phyloP scores from a whole-genome alignment of 78 protist species.

The Isochrysis galbana region DNA sequence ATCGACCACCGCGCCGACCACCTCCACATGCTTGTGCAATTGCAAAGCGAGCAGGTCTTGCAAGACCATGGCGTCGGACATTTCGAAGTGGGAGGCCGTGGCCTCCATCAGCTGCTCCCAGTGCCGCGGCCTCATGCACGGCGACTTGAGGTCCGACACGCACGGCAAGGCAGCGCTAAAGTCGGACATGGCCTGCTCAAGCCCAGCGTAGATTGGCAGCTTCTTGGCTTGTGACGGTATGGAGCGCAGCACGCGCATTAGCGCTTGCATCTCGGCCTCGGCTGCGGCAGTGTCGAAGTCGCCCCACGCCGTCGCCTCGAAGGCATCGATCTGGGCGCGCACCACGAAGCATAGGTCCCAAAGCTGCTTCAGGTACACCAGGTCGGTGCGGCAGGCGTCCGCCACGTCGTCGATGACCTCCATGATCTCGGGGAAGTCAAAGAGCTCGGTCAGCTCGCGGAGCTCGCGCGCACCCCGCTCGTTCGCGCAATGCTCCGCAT shows the following conservation, averaged over 20 bases:
- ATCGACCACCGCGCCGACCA: constrained; percentile 58
- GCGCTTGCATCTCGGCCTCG: constrained; percentile 30
- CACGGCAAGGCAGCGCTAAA: constrained; percentile 31
- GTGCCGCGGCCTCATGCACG: constrained; percentile 60
- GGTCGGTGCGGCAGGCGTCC: neutral
- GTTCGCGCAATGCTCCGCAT: neutral
- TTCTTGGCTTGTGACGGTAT: neutral
- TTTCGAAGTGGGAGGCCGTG: constrained; percentile 28
- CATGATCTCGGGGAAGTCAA: neutral
- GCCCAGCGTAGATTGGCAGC: constrained; percentile 15
- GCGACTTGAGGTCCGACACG: constrained; percentile 54
- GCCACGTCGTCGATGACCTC: neutral
- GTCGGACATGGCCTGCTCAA: constrained; percentile 25
- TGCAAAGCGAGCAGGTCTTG: neutral
- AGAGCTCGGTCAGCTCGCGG: neutral
- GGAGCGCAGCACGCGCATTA: neutral
- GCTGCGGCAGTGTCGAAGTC: constrained; percentile 34
- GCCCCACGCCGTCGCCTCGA: constrained; percentile 36
- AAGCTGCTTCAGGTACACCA: constrained; percentile 14
- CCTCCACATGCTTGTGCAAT: constrained; percentile 61
- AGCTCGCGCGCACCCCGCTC: neutral
- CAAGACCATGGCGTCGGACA: neutral
- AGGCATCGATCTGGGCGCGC: neutral
- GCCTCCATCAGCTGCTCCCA: constrained; percentile 59
- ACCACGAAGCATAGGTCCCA: constrained; percentile 50